phyloP scores from a whole-genome alignment of 2,329 filamentous ascomycete species.

The Ilyonectria sp. region DNA sequence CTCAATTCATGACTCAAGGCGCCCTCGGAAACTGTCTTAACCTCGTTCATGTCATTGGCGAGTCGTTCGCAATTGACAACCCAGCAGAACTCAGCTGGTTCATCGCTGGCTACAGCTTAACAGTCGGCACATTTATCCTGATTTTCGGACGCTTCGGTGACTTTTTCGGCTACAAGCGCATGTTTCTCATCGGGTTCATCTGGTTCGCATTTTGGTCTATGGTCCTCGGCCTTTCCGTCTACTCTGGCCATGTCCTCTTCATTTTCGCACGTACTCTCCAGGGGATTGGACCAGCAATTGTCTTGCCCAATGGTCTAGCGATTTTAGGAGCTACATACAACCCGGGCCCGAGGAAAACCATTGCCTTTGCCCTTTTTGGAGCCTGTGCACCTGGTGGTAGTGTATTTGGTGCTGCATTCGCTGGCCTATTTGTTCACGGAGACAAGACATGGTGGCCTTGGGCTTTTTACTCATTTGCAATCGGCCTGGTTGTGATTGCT shows the following conservation, averaged over 20 bases:
- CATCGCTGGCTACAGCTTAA: slow-evolving; percentile 52
- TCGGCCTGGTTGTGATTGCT: slow-evolving; percentile 54
- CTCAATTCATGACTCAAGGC: slow-evolving; percentile 45
- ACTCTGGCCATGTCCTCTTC: slow-evolving; percentile 61
- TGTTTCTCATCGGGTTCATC: slow-evolving; percentile 67
- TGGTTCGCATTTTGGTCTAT: slow-evolving; percentile 71
- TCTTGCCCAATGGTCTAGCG: slow-evolving; percentile 75
- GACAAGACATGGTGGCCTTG: slow-evolving; percentile 63
- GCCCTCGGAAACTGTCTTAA: slow-evolving; percentile 46
- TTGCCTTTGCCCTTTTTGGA: slow-evolving; percentile 70
- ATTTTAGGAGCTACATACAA: slow-evolving; percentile 72
- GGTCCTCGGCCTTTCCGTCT: slow-evolving; percentile 59
- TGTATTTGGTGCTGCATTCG: slow-evolving; percentile 58
- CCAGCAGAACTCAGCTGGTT: slow-evolving; percentile 60
- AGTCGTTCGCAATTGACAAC: slow-evolving; percentile 40
- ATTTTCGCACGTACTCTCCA: slow-evolving; percentile 69
- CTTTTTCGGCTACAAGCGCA: slow-evolving; percentile 69
- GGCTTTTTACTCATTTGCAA: slow-evolving; percentile 61
- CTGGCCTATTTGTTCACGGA: slow-evolving; percentile 55
- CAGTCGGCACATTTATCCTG: slow-evolving; percentile 66
- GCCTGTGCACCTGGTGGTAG: slow-evolving; percentile 63
- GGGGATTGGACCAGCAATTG: slow-evolving; percentile 74
- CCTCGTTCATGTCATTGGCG: slow-evolving; percentile 41
- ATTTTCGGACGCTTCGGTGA: slow-evolving; percentile 71
- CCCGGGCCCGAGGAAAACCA: slow-evolving; percentile 70